These are phyloP conservation scores for Hypoxylon rickii DNA, from an alignment of 495 filamentous ascomycete genomes.

Conservation along the genomic window DNA sequence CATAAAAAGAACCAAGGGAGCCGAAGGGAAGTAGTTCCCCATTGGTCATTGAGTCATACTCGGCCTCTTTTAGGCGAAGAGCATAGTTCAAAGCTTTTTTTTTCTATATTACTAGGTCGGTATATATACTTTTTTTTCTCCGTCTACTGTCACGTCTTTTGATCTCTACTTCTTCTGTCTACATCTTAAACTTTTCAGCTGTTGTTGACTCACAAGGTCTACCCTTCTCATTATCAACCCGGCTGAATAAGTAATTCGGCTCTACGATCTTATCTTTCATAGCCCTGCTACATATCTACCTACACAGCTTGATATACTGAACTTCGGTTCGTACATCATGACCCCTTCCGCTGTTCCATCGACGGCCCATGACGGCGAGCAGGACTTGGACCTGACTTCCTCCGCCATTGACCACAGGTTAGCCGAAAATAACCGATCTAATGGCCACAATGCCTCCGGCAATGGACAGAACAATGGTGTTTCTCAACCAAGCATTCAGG, in stretches of 20 bases:
- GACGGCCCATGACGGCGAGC: slow-evolving; percentile 34
- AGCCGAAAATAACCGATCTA: slow-evolving; percentile 37
- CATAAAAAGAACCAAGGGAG: not conserved
- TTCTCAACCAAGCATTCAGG: slow-evolving; percentile 35
- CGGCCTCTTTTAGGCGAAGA: slow-evolving; percentile 4
- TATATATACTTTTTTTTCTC: slow-evolving; percentile 29
- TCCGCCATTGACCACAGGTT: slow-evolving; percentile 48
- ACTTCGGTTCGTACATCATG: slow-evolving; percentile 31
- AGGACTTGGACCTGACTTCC: slow-evolving; percentile 47
- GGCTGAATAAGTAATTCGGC: not conserved
- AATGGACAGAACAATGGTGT: slow-evolving; percentile 29
- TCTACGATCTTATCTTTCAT: not conserved
- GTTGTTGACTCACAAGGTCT: slow-evolving; percentile 3
- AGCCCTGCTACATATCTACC: not conserved
- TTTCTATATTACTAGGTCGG: no score
- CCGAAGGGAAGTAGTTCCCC: slow-evolving; percentile 1
- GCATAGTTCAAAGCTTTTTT: slow-evolving; percentile 4
- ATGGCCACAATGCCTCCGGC: slow-evolving; percentile 26
- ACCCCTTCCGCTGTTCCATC: slow-evolving; percentile 34
- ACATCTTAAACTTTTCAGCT: not conserved
- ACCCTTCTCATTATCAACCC: not conserved
- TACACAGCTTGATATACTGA: not conserved
- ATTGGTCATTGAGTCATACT: slow-evolving; percentile 44
- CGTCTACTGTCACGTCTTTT: no score
- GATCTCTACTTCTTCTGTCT: slow-evolving; percentile 14